Conservation (phyloP, 805 yeast species). For the Candida coquimbonensis region DNA sequence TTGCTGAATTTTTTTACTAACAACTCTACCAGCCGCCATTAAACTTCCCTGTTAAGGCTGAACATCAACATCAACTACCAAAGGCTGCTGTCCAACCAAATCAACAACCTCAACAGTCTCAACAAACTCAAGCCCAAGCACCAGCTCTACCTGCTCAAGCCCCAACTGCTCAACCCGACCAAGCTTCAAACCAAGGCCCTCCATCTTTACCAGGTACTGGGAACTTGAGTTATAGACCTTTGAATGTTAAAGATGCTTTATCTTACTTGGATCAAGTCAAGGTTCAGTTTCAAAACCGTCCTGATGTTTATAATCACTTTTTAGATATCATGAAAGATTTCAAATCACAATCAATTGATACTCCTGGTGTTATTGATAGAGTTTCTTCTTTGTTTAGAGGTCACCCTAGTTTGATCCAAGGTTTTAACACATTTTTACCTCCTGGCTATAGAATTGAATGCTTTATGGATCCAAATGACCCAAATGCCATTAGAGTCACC, state of each 20-base stretch:
- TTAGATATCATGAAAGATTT: constrained; percentile 98
- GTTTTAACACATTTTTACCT: constrained; percentile 95
- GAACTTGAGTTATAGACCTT: constrained; percentile 51
- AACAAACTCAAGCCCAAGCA: constrained; percentile 22
- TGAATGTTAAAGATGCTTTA: constrained; percentile 93
- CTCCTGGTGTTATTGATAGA: constrained; percentile 97
- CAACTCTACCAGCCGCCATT: constrained; percentile 9
- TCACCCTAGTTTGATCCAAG: constrained; percentile 89
- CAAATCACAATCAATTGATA: constrained; percentile 91
- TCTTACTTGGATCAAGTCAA: constrained; percentile 95
- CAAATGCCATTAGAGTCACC: constrained; percentile 87
- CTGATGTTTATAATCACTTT: constrained; percentile 93
- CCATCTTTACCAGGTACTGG: constrained; percentile 16
- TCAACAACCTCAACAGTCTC: constrained; percentile 23
- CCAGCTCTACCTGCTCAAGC: constrained; percentile 16
- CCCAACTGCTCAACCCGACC: constrained; percentile 9
- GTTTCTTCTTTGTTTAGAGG: constrained; percentile 89
- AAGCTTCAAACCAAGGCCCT: constrained; percentile 2
- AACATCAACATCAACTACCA: constrained; percentile 13
- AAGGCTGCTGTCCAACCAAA: constrained; percentile 13
- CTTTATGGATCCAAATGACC: constrained; percentile 81
- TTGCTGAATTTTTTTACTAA: not conserved
- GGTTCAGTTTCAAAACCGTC: constrained; percentile 82
- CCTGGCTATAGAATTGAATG: constrained; percentile 95
- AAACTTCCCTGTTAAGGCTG: constrained; percentile 2